These are phyloP conservation scores for Sclerotinia borealis DNA, from an alignment of 2,329 filamentous ascomycete species.

Conservation along the genomic window DNA sequence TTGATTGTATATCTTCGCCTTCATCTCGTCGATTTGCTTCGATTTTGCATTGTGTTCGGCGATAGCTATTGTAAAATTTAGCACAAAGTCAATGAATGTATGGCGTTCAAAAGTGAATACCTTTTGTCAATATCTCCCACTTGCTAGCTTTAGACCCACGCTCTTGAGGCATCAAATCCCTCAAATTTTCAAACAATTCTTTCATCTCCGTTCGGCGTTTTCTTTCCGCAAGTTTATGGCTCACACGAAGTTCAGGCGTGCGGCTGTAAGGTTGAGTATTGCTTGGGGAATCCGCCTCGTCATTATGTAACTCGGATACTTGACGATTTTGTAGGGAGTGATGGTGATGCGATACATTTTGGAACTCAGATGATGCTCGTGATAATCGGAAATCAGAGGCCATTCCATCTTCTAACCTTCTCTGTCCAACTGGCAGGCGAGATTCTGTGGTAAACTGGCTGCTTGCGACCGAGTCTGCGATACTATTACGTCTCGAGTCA, in stretches of 20 bases:
- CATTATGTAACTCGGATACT: constrained; percentile 58
- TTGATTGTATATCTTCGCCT: constrained; percentile 28
- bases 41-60: constrained; percentile 54
- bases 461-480: constrained; percentile 71
- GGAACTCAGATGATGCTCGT: constrained; percentile 48
- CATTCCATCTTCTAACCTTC: constrained; percentile 60
- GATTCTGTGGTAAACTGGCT: constrained; percentile 75
- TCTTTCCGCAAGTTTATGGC: constrained; percentile 78
- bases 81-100: not conserved
- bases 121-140: constrained; percentile 83
- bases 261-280: constrained; percentile 72
- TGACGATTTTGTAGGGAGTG: constrained; percentile 72
- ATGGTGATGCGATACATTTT: constrained; percentile 48
- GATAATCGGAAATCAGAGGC: constrained; percentile 40
- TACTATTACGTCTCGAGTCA: constrained; percentile 67
- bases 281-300: constrained; percentile 47
- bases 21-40: constrained; percentile 29
- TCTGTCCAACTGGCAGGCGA: constrained; percentile 63
- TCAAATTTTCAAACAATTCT: constrained; percentile 73
- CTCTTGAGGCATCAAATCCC: constrained; percentile 72
- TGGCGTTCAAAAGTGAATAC: constrained; percentile 40
- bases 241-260: constrained; percentile 74
- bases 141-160: constrained; percentile 81
- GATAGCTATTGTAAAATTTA: constrained; percentile 44
- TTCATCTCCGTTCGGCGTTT: constrained; percentile 87